These are phyloP conservation scores for Paramecium pentaurelia DNA, from an alignment of 73 alveolate species.

Conservation along the genomic window DNA sequence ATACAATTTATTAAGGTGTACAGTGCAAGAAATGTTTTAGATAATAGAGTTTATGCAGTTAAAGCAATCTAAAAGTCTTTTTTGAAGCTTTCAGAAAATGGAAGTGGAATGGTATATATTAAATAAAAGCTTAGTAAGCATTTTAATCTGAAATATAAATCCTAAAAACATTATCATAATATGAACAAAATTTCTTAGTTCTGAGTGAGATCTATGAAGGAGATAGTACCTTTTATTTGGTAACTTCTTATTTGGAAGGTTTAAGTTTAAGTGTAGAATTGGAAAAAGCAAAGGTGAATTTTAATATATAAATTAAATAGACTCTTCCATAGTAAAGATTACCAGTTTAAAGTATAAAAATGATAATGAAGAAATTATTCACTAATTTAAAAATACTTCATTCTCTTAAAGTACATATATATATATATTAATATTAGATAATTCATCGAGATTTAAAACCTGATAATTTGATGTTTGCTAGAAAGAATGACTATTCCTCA, in stretches of 20 bases:
- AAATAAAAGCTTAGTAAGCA: neutral
- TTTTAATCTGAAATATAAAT: conserved; percentile 6
- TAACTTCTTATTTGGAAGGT: neutral
- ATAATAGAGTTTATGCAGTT: neutral
- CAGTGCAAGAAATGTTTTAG: conserved; percentile 9
- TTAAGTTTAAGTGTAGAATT: neutral
- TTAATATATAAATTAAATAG: neutral
- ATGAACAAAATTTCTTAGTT: neutral
- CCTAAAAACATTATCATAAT: neutral
- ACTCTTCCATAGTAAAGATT: neutral
- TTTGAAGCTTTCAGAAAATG: neutral
- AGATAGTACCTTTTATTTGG: neutral
- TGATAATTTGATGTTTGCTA: conserved; percentile 56
- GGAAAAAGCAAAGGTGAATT: conserved; percentile 7
- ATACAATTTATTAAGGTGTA: neutral
- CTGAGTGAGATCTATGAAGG: conserved; percentile 28
- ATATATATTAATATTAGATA: neutral
- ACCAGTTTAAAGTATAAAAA: neutral
- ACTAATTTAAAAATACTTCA: conserved; percentile 14
- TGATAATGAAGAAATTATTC: neutral
- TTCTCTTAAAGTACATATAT: conserved; percentile 26
- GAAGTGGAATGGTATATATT: neutral
- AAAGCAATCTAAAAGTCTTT: conserved; percentile 22
- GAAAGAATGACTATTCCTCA: neutral
- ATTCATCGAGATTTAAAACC: conserved; percentile 62